Conservation (phyloP, 2,329 filamentous ascomycete species). For the Colletotrichum kahawae region DNA sequence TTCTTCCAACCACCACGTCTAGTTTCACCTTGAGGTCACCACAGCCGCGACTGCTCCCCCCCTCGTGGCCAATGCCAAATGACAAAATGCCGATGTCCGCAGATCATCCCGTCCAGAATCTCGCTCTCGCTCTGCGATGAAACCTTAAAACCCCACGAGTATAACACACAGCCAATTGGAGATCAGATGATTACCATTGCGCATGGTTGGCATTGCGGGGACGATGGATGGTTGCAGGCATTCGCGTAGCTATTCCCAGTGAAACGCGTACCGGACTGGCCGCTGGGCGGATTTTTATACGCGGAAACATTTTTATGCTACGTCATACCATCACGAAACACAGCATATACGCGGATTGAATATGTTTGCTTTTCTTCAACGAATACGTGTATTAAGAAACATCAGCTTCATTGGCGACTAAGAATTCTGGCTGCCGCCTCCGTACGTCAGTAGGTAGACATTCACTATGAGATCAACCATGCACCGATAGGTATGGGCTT, state of each 20-base stretch:
- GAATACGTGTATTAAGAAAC: neutral
- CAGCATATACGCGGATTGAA: neutral
- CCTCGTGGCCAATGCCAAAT: neutral
- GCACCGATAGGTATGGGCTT: neutral
- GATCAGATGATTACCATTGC: neutral
- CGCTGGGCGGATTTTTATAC: neutral
- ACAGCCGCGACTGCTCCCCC: neutral
- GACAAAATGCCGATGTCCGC: neutral
- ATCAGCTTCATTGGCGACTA: neutral
- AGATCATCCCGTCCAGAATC: neutral
- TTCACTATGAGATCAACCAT: neutral
- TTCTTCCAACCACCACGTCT: neutral
- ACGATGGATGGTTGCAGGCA: neutral
- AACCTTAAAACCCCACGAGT: neutral
- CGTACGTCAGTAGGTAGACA: neutral
- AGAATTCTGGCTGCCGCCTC: fast-evolving
- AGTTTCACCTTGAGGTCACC: neutral
- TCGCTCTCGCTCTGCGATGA: neutral
- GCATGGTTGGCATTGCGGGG: neutral
- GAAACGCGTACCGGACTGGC: neutral
- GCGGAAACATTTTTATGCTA: neutral
- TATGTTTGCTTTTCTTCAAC: neutral
- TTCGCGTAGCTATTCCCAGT: neutral
- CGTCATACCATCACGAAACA: neutral
- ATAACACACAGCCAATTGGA: neutral